Base-by-base conservation (phyloP, 2,329 filamentous ascomycete genomes). In the Xylaria sp. region DNA sequence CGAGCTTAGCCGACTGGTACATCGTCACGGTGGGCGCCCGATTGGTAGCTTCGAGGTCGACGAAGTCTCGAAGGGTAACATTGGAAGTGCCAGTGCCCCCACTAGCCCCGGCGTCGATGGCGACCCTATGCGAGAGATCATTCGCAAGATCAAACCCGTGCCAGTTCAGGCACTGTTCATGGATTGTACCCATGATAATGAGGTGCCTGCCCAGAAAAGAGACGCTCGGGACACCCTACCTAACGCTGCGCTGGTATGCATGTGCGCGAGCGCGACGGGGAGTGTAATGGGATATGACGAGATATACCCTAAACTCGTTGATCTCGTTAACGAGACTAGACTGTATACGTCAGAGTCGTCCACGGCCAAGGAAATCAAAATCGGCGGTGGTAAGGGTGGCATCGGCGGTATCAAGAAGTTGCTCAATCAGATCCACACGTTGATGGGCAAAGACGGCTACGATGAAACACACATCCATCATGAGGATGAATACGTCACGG, bases 181-280 rank as follows among this genome's bases (percentile, higher is more conserved):
- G 92, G 95, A 99, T 71, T 99, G 95, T 73, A 99, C 95, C 0
- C 94, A 99, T 71, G 94, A 99, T 75, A 99, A 99, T 65, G 93
- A 99, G 74, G 89, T 91, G 2, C 94, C 94, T 0, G 91, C 93
- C 1, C 93, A 99, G 73, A 97, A 97, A 73, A 84, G 95, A 39
- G 92, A 97, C 70, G 92, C 92, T 47, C 85, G 92, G 55, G 95
- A 99, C 69, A 97, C 94, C 0, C 80, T 99, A 8, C 90, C 95
- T 7, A 97, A 95, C 67, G 92, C 93, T 45, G 94, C 94, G 4
- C 80, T 99, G 3, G 93, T 97, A 37, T 89, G 88, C 68, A 97
- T 99, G 92, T 99, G 95, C 72, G 87, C 92, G 20, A 96, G 91
- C 64, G 91, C 93, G 1, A 92, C 89, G 7, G 94, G 94, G 41